Base-by-base conservation (phyloP, 2,329 filamentous ascomycete species). In the Fusarium globosum region DNA sequence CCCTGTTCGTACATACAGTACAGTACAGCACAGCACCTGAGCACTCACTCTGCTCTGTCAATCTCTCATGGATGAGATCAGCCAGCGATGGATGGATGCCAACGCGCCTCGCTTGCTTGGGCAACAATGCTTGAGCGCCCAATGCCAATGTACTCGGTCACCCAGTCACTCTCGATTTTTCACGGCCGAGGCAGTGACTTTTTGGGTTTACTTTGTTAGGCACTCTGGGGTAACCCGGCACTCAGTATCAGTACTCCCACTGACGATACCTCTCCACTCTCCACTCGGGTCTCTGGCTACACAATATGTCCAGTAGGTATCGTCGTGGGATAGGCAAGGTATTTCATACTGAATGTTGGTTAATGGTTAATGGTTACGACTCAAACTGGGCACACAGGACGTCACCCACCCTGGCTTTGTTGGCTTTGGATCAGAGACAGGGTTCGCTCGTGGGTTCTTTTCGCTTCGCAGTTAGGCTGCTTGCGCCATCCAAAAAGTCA, bases 51-150 rank as follows among this genome's bases (percentile, higher is more conserved):
- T 63, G 30, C 76, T 79, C 72, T 63, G 30, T 52, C 59, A 63
- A 65, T 74, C 65, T 75, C 72, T 75, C 74, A 73, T 75, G 30
- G 30, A 30, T 30, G 74, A 77, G 69, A 72, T 74, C 76, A 74
- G 76, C 64, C 51, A 42, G 23, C 15, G 20, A 42, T 41, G 20
- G 20, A 55, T 41, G 26, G 69, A 71, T 75, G 72, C 71, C 76
- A 76, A 71, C 75, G 65, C 71, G 75, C 58, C 77, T 55, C 36
- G 51, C 51, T 55, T 42, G 51, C 55, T 78, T 80, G 79, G 80
- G 79, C 80, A 81, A 80, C 79, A 81, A 80, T 75, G 76, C 75
- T 73, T 76, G 69, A 73, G 78, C 79, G 56, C 56, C 56, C 56
- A 59, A 57, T 57, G 28, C 79, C 77, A 80, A 81, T 76, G 76